These are phyloP conservation scores for Rhynchospora tenuis DNA, from an alignment of 176 grass and related monocot genomes.

Conservation along the genomic window DNA sequence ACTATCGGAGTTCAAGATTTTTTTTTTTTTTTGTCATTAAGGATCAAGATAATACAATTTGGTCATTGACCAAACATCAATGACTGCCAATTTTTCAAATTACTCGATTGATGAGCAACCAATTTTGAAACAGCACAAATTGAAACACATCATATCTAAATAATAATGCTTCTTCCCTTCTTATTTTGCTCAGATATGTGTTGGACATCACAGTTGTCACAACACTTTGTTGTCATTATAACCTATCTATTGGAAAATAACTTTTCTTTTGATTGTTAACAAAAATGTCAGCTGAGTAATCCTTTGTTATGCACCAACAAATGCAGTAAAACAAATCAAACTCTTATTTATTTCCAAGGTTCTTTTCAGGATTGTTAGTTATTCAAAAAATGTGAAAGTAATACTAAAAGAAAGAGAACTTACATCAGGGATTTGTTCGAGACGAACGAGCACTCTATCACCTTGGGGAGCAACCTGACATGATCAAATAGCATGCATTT, in stretches of 20 bases:
- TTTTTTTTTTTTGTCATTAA: background rate
- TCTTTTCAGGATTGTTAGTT: background rate
- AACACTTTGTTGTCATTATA: background rate
- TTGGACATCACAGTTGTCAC: background rate
- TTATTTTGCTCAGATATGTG: background rate
- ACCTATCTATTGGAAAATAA: background rate
- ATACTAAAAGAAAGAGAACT: background rate
- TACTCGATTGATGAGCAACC: background rate
- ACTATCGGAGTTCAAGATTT: no score
- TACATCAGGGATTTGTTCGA: slow-evolving; percentile 85
- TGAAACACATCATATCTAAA: background rate
- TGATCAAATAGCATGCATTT: background rate
- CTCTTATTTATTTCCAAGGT: background rate
- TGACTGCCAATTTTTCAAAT: background rate
- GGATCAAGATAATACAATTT: background rate
- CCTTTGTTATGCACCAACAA: background rate
- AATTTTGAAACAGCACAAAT: background rate
- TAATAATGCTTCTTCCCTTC: background rate
- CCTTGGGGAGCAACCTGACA: slow-evolving; percentile 70
- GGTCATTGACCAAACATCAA: no score
- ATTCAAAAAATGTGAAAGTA: background rate
- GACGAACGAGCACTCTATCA: slow-evolving; percentile 79
- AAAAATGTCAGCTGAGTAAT: background rate
- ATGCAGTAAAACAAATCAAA: background rate
- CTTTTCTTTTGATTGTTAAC: background rate